These are phyloP conservation scores for Trichoderma sp. DNA, from an alignment of 2,329 filamentous ascomycete species.

Conservation along the genomic window DNA sequence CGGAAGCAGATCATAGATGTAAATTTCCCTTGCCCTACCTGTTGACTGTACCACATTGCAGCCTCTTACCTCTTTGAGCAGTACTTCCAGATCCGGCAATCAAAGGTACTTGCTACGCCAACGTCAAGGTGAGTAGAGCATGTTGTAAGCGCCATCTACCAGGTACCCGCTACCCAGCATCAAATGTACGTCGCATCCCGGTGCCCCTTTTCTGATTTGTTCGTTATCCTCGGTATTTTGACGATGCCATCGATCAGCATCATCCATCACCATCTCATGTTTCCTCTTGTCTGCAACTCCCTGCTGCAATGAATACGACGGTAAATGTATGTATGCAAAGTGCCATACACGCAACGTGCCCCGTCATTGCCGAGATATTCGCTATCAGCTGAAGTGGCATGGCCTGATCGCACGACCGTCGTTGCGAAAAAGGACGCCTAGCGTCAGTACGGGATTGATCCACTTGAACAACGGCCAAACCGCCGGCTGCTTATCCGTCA, in stretches of 20 bases:
- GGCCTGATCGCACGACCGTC: slow-evolving; percentile 13
- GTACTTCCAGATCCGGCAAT: not conserved
- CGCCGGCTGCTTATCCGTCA: not conserved
- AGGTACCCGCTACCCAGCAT: not conserved
- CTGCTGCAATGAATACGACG: not conserved
- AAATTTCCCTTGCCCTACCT: not conserved
- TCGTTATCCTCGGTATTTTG: slow-evolving; percentile 6
- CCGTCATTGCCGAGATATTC: slow-evolving; percentile 20
- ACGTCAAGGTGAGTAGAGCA: not conserved
- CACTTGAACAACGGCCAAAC: not conserved
- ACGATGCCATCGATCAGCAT: not conserved
- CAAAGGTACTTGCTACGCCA: not conserved
- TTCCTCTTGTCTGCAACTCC: not conserved
- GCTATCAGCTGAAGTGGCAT: slow-evolving; percentile 19
- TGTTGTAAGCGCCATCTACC: not conserved
- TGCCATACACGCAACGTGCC: not conserved
- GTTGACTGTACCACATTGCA: not conserved
- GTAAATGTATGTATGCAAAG: too few species aligned
- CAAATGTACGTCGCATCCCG: not conserved
- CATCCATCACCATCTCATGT: not conserved
- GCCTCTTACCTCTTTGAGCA: not conserved
- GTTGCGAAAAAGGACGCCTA: not conserved
- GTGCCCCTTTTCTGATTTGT: not conserved
- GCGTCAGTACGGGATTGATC: not conserved
- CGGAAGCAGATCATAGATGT: not conserved